These are phyloP conservation scores for Xylariaceae sp. DNA, from an alignment of 2,329 filamentous ascomycete genomes.

Conservation along the genomic window DNA sequence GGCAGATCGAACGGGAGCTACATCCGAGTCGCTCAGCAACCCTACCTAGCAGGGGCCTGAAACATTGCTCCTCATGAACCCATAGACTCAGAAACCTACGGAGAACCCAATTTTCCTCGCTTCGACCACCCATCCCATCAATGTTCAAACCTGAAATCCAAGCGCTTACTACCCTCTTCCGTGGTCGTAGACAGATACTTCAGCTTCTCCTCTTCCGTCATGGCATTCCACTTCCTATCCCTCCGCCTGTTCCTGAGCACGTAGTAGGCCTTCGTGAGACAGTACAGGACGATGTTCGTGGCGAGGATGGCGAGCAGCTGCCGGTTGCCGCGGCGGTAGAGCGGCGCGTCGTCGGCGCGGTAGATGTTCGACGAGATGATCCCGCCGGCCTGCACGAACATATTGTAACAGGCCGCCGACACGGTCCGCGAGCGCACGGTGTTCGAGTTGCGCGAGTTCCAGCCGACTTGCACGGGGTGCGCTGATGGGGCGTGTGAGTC, in stretches of 20 bases:
- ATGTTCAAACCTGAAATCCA: slow-evolving; percentile 46
- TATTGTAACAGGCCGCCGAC: slow-evolving; percentile 59
- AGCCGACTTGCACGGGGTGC: slow-evolving; percentile 27
- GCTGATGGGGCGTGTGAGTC: slow-evolving; percentile 6
- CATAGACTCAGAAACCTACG: no score
- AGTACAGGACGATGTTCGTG: slow-evolving; percentile 52
- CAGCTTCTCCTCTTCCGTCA: slow-evolving; percentile 49
- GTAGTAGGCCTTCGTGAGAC: slow-evolving; percentile 54
- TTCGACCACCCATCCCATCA: slow-evolving; percentile 16
- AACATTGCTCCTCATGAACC: no score
- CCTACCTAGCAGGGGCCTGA: no score
- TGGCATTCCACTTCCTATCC: slow-evolving; percentile 47
- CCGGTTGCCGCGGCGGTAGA: slow-evolving; percentile 56
- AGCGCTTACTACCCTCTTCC: slow-evolving; percentile 46
- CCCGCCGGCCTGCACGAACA: slow-evolving; percentile 37
- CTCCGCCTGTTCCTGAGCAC: slow-evolving; percentile 48
- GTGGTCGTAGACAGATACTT: slow-evolving; percentile 48
- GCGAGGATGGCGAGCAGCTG: slow-evolving; percentile 52
- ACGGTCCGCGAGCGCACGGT: slow-evolving; percentile 60
- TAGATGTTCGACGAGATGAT: slow-evolving; percentile 47
- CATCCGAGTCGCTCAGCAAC: no score
- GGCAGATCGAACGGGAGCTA: no score
- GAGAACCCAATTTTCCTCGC: neutral
- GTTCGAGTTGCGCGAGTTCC: slow-evolving; percentile 55
- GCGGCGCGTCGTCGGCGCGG: slow-evolving; percentile 53